phyloP scores from a whole-genome alignment of 1,284 basidiomycete genomes.

The Apiotrichum porosum region DNA sequence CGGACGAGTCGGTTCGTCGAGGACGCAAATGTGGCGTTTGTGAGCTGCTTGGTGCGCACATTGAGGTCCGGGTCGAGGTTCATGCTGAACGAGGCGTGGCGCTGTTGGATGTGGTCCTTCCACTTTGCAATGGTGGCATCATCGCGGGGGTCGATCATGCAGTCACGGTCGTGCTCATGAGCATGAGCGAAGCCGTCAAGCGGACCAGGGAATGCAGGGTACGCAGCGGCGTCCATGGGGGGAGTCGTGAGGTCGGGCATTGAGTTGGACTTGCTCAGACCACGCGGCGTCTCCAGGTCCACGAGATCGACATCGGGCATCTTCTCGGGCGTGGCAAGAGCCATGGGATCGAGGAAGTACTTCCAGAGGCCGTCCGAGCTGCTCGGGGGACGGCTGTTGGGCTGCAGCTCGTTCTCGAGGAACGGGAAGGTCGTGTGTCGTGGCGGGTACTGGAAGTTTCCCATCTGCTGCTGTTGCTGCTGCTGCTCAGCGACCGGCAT shows the following conservation, averaged over 20 bases:
- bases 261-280: slow-evolving; percentile 37
- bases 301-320: slow-evolving; percentile 21
- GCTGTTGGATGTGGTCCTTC: slow-evolving; percentile 37
- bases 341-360: slow-evolving; percentile 32
- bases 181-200: background rate
- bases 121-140: slow-evolving; percentile 25
- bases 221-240: background rate
- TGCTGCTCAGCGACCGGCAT: background rate
- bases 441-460: background rate
- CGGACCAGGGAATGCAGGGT: slow-evolving; percentile 1
- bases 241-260: slow-evolving; percentile 41
- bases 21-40: slow-evolving; percentile 9
- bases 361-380: slow-evolving; percentile 38
- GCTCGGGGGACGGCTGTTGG: slow-evolving; percentile 19
- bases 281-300: slow-evolving; percentile 4
- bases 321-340: slow-evolving; percentile 30
- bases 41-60: slow-evolving; percentile 10
- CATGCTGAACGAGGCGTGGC: slow-evolving; percentile 32
- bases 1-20: background rate
- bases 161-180: too few species aligned
- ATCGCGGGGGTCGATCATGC: background rate
- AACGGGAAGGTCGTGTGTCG: slow-evolving; percentile 19
- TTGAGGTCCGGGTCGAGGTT: slow-evolving; percentile 12
- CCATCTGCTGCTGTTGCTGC: background rate
- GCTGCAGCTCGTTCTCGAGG: background rate